Evolutionary conservation across 2,329 filamentous ascomycete genomes (phyloP).

Genomic region (Hirsutella rhossiliensis): DNA sequence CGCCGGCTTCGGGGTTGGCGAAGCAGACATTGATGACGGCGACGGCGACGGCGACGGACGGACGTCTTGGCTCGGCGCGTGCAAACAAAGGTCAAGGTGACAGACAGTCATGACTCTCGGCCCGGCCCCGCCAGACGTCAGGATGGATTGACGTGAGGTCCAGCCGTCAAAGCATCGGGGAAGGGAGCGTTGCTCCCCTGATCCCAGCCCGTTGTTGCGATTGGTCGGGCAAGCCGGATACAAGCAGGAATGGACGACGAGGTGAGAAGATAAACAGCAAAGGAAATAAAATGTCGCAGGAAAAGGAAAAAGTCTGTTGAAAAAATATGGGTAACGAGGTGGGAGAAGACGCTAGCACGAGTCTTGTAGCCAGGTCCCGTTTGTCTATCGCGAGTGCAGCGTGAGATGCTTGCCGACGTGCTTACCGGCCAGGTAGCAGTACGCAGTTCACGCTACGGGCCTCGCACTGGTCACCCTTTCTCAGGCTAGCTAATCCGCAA

Average conservation of each 20-base stretch:
- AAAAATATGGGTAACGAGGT: too few species aligned
- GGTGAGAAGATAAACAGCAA: too few species aligned
- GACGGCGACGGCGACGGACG: not conserved
- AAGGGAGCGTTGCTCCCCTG: not conserved
- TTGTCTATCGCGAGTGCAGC: too few species aligned
- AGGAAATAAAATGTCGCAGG: too few species aligned
- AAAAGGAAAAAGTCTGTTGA: too few species aligned
- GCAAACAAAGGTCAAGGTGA: not conserved
- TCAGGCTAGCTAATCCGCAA: too few species aligned
- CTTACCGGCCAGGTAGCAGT: too few species aligned
- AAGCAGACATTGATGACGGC: not conserved
- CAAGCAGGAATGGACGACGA: not conserved
- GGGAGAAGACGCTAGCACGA: too few species aligned
- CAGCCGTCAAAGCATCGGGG: not conserved
- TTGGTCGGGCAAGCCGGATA: constrained; percentile 1
- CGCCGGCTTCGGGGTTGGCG: not conserved
- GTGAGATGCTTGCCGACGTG: too few species aligned
- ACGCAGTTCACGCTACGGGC: too few species aligned
- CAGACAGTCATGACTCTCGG: not conserved
- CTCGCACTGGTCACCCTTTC: too few species aligned
- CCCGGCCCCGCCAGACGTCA: not conserved
- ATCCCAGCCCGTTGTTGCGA: constrained; percentile 1
- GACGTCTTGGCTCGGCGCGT: not conserved
- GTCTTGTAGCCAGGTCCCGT: too few species aligned
- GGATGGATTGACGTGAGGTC: not conserved